Percentiles rank a stretch among this genome's conserved stretches.
These are phyloP conservation scores for Fraxinus quadrangulata DNA, from an alignment of 257 asterid genomes.

Conservation along the genomic window DNA sequence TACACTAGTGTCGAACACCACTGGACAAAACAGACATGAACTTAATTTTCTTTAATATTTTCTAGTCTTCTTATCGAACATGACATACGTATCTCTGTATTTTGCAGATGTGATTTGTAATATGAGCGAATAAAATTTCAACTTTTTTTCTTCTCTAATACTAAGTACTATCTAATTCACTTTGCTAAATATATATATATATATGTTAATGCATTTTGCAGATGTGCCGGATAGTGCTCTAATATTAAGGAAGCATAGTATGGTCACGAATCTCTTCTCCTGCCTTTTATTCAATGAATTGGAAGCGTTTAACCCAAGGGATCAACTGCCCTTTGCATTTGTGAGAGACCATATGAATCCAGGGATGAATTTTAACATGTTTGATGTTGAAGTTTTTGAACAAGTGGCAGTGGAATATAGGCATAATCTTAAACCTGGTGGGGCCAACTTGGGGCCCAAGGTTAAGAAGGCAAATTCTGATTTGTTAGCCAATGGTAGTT, in stretches of 20 bases:
- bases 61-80: not conserved
- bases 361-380: constrained; percentile 65
- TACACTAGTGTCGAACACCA: not conserved
- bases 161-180: too few species aligned
- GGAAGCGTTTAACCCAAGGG: constrained; percentile 91
- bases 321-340: constrained; percentile 79
- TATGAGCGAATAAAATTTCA: too few species aligned
- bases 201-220: constrained; percentile 25
- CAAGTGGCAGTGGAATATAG: constrained; percentile 80
- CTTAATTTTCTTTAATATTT: too few species aligned
- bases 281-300: constrained; percentile 88
- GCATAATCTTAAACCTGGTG: constrained; percentile 59
- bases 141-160: too few species aligned
- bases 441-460: constrained; percentile 40
- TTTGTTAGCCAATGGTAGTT: constrained; percentile 40
- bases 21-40: too few species aligned
- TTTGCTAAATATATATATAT: too few species aligned
- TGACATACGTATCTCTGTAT: not conserved
- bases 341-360: constrained; percentile 84
- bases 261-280: constrained; percentile 56
- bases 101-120: too few species aligned
- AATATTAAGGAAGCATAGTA: constrained; percentile 68
- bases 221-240: constrained; percentile 94
- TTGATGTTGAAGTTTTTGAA: constrained; percentile 84
- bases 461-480: constrained; percentile 40